A percentile compares a stretch with the other conserved stretches of the same genome.
phyloP scores from a whole-genome alignment of 2,329 filamentous ascomycete species.

The Tolypocladium tropicale region DNA sequence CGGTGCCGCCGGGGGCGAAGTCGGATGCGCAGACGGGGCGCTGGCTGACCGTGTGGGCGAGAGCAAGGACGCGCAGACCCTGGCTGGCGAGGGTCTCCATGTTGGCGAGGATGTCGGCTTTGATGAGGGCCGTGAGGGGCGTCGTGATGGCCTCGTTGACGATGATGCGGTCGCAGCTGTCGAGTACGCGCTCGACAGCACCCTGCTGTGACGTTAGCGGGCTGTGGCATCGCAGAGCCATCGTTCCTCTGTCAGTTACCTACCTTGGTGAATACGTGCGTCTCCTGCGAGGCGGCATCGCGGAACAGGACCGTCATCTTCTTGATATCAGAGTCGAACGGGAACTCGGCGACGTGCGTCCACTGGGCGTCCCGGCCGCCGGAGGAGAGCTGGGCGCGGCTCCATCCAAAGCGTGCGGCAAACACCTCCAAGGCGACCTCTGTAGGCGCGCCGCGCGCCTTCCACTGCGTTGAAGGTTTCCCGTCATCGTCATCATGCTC shows the following conservation, averaged over 20 bases:
- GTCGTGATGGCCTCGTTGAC: conserved; percentile 31
- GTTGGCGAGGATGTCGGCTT: conserved; percentile 49
- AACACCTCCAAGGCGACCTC: conserved; percentile 71
- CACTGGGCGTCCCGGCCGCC: conserved; percentile 39
- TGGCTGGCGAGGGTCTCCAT: conserved; percentile 58
- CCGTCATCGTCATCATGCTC: conserved; percentile 30
- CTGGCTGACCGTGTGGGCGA: conserved; percentile 42
- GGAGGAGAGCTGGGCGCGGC: conserved; percentile 40
- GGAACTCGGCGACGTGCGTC: conserved; percentile 56
- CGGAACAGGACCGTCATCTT: conserved; percentile 65
- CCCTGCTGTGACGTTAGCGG: conserved; percentile 20
- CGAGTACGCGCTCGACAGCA: conserved; percentile 58
- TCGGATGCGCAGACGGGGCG: conserved; percentile 20
- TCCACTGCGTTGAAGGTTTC: conserved; percentile 33
- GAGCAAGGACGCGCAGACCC: conserved; percentile 58
- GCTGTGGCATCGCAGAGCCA: neutral
- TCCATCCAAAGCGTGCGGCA: conserved; percentile 56
- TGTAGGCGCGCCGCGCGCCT: conserved; percentile 51
- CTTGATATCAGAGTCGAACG: conserved; percentile 66
- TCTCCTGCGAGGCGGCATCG: conserved; percentile 25
- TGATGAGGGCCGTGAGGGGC: conserved; percentile 41
- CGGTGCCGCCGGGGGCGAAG: conserved; percentile 20
- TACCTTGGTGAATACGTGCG: conserved; percentile 52
- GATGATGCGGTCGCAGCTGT: conserved; percentile 45
- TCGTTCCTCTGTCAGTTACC: neutral